A percentile compares a stretch with the other conserved stretches of the same genome.
These are phyloP conservation scores for Penicillium janthinellum DNA, from an alignment of 2,329 filamentous ascomycete genomes.

Conservation along the genomic window DNA sequence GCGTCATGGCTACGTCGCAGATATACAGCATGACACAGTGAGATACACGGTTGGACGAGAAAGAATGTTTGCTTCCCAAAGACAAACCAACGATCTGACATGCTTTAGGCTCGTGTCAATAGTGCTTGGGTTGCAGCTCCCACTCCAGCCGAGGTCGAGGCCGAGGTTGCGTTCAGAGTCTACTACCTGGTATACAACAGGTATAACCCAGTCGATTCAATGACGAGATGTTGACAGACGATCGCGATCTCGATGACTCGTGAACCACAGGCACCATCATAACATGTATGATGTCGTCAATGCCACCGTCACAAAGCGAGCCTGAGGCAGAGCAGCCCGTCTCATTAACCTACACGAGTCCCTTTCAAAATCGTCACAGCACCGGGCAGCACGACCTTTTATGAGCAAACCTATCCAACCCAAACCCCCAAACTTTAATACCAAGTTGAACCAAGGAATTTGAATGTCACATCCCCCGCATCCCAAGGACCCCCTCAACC, in stretches of 20 bases:
- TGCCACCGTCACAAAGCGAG: not conserved
- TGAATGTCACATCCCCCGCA: not conserved
- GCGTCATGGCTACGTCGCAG: not conserved
- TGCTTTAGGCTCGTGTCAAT: not conserved
- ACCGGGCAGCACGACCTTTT: not conserved
- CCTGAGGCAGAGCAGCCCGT: not conserved
- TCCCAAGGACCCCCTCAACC: not conserved
- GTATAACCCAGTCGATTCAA: not conserved
- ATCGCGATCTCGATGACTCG: not conserved
- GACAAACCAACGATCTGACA: not conserved
- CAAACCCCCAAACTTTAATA: not conserved
- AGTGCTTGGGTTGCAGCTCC: not conserved
- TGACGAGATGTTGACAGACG: not conserved
- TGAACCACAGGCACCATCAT: not conserved
- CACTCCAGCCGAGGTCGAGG: not conserved
- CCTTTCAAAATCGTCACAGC: not conserved
- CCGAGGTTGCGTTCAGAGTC: not conserved
- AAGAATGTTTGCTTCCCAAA: not conserved
- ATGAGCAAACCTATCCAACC: not conserved
- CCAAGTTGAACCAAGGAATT: not conserved
- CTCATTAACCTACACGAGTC: not conserved
- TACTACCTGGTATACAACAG: not conserved
- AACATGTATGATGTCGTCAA: not conserved
- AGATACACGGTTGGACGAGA: not conserved
- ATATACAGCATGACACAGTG: not conserved